Evolutionary conservation across 345 rosid species (phyloP).

Genomic region (Jatropha curcas): DNA sequence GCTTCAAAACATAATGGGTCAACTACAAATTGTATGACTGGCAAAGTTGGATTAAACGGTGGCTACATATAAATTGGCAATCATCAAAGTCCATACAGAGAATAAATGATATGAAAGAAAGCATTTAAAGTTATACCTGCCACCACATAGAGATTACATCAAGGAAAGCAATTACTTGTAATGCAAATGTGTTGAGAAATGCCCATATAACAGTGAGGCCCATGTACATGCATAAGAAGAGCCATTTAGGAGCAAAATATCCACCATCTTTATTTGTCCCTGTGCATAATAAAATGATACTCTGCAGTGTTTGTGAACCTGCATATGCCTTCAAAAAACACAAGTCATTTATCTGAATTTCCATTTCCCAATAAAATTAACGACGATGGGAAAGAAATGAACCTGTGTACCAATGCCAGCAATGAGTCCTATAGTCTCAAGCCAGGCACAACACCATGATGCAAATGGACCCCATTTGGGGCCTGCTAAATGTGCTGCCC

Average conservation of each 20-base stretch:
- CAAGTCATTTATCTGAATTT: neutral
- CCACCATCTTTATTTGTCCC: slow-evolving; percentile 64
- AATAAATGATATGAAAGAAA: neutral
- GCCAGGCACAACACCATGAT: slow-evolving; percentile 80
- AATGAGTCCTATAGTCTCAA: slow-evolving; percentile 57
- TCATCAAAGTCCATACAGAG: neutral
- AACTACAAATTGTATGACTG: too few species aligned
- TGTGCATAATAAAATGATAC: slow-evolving; percentile 52
- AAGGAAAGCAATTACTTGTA: slow-evolving; percentile 61
- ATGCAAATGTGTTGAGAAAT: slow-evolving; percentile 57
- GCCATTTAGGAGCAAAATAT: slow-evolving; percentile 56
- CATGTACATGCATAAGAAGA: slow-evolving; percentile 60
- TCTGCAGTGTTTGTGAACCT: slow-evolving; percentile 64
- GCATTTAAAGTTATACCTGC: slow-evolving; percentile 43
- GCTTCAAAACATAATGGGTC: too few species aligned
- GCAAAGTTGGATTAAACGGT: neutral
- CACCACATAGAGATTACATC: slow-evolving; percentile 70
- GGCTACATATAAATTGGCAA: neutral
- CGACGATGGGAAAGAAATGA: neutral
- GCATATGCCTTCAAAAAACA: slow-evolving; percentile 50
- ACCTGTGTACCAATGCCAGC: slow-evolving; percentile 69
- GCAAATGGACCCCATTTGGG: slow-evolving; percentile 66
- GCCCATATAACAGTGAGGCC: slow-evolving; percentile 63
- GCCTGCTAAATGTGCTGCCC: slow-evolving; percentile 68
- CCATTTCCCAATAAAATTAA: neutral